These are phyloP conservation scores for Coffea eugenioides DNA, from an alignment of 257 asterid species.

Conservation along the genomic window DNA sequence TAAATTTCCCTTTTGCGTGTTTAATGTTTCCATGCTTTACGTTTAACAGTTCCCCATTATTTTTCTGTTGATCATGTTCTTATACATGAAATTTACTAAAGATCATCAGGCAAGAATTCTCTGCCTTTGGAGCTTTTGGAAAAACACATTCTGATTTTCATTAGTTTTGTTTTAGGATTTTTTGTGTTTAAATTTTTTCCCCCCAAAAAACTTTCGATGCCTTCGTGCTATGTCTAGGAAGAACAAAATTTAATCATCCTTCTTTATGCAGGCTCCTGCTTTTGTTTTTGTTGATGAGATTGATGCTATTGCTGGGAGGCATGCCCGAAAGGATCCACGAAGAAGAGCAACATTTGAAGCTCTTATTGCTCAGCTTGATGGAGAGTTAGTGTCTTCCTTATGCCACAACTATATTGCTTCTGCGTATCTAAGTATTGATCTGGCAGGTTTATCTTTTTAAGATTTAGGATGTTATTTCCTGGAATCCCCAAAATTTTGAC, in stretches of 20 bases:
- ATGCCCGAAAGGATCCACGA: constrained; percentile 85
- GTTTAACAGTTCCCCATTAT: neutral
- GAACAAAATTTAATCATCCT: constrained; percentile 19
- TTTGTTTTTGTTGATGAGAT: constrained; percentile 96
- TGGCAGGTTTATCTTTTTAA: neutral
- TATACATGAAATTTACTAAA: neutral
- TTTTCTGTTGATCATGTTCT: neutral
- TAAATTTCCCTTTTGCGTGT: neutral
- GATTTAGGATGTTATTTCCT: constrained; percentile 15
- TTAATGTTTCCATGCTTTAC: neutral
- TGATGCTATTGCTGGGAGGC: constrained; percentile 99
- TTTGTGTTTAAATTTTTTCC: neutral
- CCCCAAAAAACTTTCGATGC: neutral
- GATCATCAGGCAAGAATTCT: neutral
- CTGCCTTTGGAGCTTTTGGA: neutral
- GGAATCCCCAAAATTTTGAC: too few relatives aligned
- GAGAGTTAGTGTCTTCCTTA: constrained; percentile 68
- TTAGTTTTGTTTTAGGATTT: neutral
- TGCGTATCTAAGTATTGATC: neutral
- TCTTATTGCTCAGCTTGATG: constrained; percentile 88
- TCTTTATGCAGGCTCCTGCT: constrained; percentile 81
- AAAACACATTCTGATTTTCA: neutral
- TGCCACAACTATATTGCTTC: constrained; percentile 8
- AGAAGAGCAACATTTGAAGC: constrained; percentile 91
- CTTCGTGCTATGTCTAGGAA: constrained; percentile 12